Evolutionary conservation across 2,329 filamentous ascomycete genomes (phyloP).

Genomic region (Beauveria brongniartii): DNA sequence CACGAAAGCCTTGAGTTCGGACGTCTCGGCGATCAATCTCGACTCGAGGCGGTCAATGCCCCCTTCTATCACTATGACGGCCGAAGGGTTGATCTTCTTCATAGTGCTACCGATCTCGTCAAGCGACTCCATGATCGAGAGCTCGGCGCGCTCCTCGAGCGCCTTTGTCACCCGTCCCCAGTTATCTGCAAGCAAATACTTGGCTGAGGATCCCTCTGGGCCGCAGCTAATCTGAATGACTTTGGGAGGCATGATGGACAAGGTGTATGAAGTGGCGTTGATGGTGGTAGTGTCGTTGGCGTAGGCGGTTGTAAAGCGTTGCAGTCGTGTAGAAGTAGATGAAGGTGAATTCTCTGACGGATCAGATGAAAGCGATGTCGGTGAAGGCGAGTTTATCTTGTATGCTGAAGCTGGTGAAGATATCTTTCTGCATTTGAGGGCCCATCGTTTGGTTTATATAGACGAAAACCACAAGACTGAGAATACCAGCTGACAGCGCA

Average conservation of each 20-base stretch:
- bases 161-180: neutral
- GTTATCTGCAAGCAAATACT: neutral
- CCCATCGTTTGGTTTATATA: neutral
- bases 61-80: too few species aligned
- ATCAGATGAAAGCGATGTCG: neutral
- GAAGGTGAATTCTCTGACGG: neutral
- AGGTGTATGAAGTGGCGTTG: neutral
- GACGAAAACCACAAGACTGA: neutral
- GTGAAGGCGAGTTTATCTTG: neutral
- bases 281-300: neutral
- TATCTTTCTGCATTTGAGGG: neutral
- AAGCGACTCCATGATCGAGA: neutral
- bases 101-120: too few species aligned
- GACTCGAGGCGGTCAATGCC: rapidly evolving
- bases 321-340: neutral
- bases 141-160: neutral
- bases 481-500: neutral
- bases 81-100: too few species aligned
- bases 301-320: neutral
- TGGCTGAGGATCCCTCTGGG: neutral
- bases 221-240: neutral
- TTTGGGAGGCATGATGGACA: neutral
- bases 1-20: neutral
- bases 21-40: too few species aligned
- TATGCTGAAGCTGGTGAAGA: neutral